Base-by-base conservation (phyloP, 345 rosid species). In the Citrus australasica region DNA sequence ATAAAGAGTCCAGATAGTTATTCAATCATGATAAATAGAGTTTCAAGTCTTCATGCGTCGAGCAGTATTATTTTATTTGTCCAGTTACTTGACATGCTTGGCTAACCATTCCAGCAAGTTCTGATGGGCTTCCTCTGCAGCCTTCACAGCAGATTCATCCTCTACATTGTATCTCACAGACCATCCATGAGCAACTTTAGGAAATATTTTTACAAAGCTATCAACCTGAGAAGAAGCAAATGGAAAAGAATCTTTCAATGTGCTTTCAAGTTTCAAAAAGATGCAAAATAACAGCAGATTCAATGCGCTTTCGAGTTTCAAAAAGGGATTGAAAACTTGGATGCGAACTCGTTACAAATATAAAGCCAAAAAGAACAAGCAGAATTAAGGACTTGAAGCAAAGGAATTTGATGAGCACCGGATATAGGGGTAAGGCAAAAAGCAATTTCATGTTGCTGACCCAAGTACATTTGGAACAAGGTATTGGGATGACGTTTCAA, bases 181-280 rank as follows among this genome's bases (percentile, higher is more conserved):
- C 97, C 97, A 94, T 24, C 97, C 97, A 28, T 93, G 97, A 2
- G 78, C 71, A 53, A 89, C 91, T 72, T 87, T 82, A 2, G 98
- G 94, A 80, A 93, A 94, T 76, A 93, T 83, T 90, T 92, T 94
- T 79, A 90, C 95, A 32, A 78, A 80, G 37, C 84, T 74, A 48
- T 86, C 90, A 51, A 90, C 90, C 98, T 93, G 81, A 40, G 46
- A 17, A 51, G 78, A 73, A 28, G 53, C 64, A 60, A 48, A 73
- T 2, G 33, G 33, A 24, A 16, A 60, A 3, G 28, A 73, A 25
- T 56, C 14, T 17, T 17, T 59, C 14, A 13, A 69, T 53, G 63
- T 71, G 42, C 63, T 32, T 71, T 53, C 11, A 71, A 14, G 62
- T 21, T 70, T 53, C 11, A 71, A 7, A 62, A 71, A 2, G 5